Evolutionary conservation across 768 basidiomycete genomes (phyloP).

Genomic region (Podaxis carcinomalis): DNA sequence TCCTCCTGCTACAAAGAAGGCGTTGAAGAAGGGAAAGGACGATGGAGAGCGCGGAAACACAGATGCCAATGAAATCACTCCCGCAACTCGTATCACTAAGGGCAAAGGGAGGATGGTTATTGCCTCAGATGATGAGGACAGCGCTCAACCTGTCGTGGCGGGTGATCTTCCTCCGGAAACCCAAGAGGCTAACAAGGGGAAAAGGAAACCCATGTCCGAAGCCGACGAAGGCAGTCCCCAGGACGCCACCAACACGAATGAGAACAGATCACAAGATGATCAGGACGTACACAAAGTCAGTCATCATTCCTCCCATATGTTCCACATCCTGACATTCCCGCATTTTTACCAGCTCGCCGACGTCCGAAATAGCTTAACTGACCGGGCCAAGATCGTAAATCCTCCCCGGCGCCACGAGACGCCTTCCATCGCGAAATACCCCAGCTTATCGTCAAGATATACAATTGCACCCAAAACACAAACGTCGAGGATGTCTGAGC

Average conservation of each 20-base stretch:
- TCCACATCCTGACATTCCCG: not conserved
- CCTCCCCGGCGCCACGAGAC: conserved; percentile 12
- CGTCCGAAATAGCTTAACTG: not conserved
- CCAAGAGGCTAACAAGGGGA: not conserved
- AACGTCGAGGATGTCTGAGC: conserved; percentile 66
- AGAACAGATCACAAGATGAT: conserved; percentile 14
- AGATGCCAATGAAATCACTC: conserved; percentile 13
- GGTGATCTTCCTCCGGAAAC: not conserved
- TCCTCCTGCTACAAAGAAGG: not conserved
- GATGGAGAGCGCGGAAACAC: conserved; percentile 21
- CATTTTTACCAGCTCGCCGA: not conserved
- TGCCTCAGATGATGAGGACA: conserved; percentile 30
- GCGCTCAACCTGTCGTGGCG: conserved; percentile 9
- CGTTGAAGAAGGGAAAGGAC: conserved; percentile 25
- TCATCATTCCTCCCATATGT: not conserved
- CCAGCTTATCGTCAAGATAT: conserved; percentile 25
- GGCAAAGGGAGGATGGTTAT: conserved; percentile 23
- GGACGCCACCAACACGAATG: conserved; percentile 3
- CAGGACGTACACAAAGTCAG: conserved; percentile 1
- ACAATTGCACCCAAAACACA: conserved; percentile 47
- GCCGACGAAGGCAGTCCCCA: conserved; percentile 12
- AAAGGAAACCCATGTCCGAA: not conserved
- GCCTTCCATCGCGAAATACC: conserved; percentile 9
- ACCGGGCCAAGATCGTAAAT: not conserved
- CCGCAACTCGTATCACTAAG: conserved; percentile 11